Evolutionary conservation across 805 yeast genomes (phyloP).

Genomic region (Kodamaea lidongshanica): DNA sequence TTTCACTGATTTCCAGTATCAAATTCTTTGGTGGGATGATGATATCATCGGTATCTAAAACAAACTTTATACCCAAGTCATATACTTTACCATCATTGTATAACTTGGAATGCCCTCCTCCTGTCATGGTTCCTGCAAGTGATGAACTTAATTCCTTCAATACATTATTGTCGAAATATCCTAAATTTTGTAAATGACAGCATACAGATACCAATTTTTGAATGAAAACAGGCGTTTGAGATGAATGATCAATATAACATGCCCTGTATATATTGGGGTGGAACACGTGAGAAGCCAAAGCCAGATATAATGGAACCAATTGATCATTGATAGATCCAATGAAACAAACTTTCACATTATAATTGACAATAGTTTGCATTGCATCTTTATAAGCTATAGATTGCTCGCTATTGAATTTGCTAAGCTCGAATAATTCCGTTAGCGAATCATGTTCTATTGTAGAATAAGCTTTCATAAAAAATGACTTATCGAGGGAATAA

Average conservation of each 20-base stretch:
- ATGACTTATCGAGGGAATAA: conserved; percentile 78
- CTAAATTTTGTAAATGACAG: conserved; percentile 66
- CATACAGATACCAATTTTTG: conserved; percentile 68
- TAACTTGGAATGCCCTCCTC: conserved; percentile 89
- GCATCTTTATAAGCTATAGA: conserved; percentile 67
- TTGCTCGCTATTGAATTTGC: conserved; percentile 64
- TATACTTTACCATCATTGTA: conserved; percentile 84
- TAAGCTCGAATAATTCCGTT: conserved; percentile 82
- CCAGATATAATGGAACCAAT: conserved; percentile 85
- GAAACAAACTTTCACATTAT: conserved; percentile 71
- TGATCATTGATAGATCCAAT: conserved; percentile 93
- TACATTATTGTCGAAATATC: conserved; percentile 79
- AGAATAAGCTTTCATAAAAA: conserved; percentile 81
- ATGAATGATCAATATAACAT: conserved; percentile 78
- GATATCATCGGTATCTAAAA: conserved; percentile 66
- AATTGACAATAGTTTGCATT: conserved; percentile 54
- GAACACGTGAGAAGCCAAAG: conserved; percentile 70
- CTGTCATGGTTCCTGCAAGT: conserved; percentile 83
- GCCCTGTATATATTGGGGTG: conserved; percentile 92
- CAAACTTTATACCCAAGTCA: conserved; percentile 66
- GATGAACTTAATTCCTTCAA: conserved; percentile 71
- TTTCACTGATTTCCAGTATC: neutral
- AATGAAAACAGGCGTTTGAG: conserved; percentile 74
- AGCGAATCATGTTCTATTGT: conserved; percentile 85
- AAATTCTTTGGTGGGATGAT: conserved; percentile 38